Evolutionary conservation across 208 protist species (phyloP), one percentile per base, ranked within the genome.

Genomic region (Trypanosoma platydactyli): DNA sequence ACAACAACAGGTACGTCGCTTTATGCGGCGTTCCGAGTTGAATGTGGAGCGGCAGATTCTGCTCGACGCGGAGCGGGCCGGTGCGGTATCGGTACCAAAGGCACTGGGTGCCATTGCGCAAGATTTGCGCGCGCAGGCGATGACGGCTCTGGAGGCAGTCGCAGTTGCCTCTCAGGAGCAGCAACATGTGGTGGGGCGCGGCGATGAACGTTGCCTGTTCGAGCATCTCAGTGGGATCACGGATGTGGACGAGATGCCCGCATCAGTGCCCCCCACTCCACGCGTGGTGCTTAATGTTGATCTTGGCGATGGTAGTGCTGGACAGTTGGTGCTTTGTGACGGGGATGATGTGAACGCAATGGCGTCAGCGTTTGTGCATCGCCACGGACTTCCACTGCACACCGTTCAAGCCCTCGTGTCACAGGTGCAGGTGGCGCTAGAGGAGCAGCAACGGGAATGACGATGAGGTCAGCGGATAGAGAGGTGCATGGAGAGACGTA

Each of bases 1-100:
- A 40, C 25, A 44, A 16, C 60, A 44, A 22, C 52, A 22, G 9
- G 35, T 62, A 22, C 38, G 35, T 0, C 24, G 33, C 12, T 33
- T 38, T 0, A 9, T 58, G 65, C 54, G 65, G 51, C 53, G 53
- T 3, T 52, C 57, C n/a, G 65, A 71, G 29, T 11, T 71, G 3
- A 45, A 51, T 13, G 29, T 45, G n/a, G 20, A 54, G 18, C 65
- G 65, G n/a, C 38, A 29, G 24, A n/a, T 11, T 24, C 29, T 50
- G 33, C 58, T 59, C 5, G 67, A 56, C 52, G 49, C 30, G 35
- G 52, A 51, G 18, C 18, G 45, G 1, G 25, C 18, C 5, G 58
- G 27, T 5, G 18, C 13, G 40, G 20, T 18, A 16, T 49, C 40
- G 4, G 24, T 44, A 13, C 7, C 7, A 16, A 35, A 13, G 13